Base-by-base conservation (phyloP, 2,329 filamentous ascomycete species). In the Fusarium coicis region DNA sequence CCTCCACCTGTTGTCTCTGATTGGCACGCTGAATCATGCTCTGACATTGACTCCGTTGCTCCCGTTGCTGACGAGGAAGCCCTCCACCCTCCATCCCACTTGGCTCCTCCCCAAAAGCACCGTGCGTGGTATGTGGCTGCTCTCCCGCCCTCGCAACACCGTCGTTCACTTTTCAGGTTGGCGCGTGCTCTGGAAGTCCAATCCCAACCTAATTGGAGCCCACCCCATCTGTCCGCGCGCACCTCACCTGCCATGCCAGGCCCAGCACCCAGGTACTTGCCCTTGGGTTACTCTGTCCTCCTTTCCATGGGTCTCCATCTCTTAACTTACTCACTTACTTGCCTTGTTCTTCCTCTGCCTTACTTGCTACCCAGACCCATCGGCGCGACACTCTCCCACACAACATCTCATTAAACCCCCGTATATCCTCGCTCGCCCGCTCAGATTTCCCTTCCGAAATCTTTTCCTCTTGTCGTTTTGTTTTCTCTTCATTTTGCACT, bases 381-480 rank as follows among this genome's bases (percentile, higher is more conserved):
- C 72, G 64, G 68, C 64, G 68, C 70, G 73, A 77, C 73, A 74
- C 69, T 74, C 70, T 59, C 75, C 73, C 76, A 76, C 68, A 63
- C 66, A 68, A 70, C 72, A 70, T 70, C 72, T 79, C 79, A 81
- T 81, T 80, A 81, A 80, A 80, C 79, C 78, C 78, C 77, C 73
- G 75, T 76, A 68, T 75, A 76, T 78, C 79, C 75, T 76, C 74
- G 52, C 63, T 61, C 70, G 60, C 68, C 69, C 63, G 57, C 63
- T 77, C 72, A 65, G 63, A 73, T 74, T 70, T 76, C 72, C 69
- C 73, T 70, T 71, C 73, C 76, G 76, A 77, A 77, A 78, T 80
- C 77, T 77, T 77, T 73, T 76, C 50, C 64, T 76, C 76, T 77
- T 32, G 76, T 77, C 76, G 73, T 76, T 76, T 75, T 78, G 72